Evolutionary conservation across 78 protist species (phyloP).

Genomic region (Dictyostelium intermedium): DNA sequence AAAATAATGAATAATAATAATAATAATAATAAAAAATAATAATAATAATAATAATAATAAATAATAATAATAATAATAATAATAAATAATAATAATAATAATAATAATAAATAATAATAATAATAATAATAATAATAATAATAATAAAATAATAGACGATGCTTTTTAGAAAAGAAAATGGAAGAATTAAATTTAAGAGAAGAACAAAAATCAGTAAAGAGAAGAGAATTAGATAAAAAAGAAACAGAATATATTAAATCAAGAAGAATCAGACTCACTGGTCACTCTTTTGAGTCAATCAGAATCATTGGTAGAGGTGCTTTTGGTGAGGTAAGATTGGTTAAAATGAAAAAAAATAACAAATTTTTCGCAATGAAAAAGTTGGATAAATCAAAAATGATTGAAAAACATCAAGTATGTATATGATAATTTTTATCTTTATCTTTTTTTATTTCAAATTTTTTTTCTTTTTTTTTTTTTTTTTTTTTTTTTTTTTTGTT

Average conservation of each 20-base stretch:
- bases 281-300: conserved; percentile 76
- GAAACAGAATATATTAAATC: conserved; percentile 81
- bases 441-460: neutral
- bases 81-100: neutral
- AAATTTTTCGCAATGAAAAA: conserved; percentile 89
- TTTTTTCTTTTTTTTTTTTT: neutral
- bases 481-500: neutral
- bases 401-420: conserved; percentile 82
- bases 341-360: conserved; percentile 73
- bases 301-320: conserved; percentile 88
- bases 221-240: conserved; percentile 74
- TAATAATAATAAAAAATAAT: too few relatives aligned
- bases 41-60: too few relatives aligned
- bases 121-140: neutral
- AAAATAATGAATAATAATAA: too few relatives aligned
- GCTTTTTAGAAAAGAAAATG: conserved; percentile 66
- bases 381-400: conserved; percentile 83
- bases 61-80: neutral
- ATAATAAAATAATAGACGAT: conserved; percentile 19
- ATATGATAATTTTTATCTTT: neutral
- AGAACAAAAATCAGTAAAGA: conserved; percentile 62
- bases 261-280: conserved; percentile 78
- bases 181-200: conserved; percentile 69
- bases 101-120: neutral
- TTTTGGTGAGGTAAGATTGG: conserved; percentile 87